These are phyloP conservation scores for Ganoderma meredithae DNA, from an alignment of 1,284 basidiomycete species.

Conservation along the genomic window DNA sequence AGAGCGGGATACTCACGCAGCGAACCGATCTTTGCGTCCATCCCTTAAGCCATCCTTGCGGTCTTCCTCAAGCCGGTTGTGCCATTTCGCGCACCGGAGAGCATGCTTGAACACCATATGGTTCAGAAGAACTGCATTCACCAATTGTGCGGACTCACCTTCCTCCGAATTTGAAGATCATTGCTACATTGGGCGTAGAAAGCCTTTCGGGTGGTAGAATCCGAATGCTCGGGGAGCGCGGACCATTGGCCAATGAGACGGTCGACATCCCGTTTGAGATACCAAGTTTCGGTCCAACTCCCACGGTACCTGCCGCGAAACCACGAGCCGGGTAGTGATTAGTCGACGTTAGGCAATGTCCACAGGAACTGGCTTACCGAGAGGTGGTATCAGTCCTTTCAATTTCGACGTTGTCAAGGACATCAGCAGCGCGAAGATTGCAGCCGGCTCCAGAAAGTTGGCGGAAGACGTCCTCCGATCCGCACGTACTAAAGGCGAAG, in stretches of 20 bases:
- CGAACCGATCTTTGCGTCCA: background rate
- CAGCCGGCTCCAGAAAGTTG: background rate
- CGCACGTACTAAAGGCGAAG: background rate
- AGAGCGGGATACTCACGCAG: background rate
- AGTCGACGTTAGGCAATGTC: no score
- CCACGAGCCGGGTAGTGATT: no score
- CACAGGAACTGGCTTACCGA: background rate
- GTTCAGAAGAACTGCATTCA: slow-evolving; percentile 9
- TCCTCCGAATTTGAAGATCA: background rate
- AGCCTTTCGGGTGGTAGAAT: background rate
- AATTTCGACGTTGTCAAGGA: background rate
- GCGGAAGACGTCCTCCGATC: background rate
- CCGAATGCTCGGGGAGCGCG: background rate
- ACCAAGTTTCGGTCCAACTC: no score
- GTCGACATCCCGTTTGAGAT: background rate
- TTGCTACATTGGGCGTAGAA: background rate
- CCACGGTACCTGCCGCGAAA: no score
- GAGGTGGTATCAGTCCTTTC: background rate
- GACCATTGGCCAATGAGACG: background rate
- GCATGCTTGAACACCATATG: slow-evolving; percentile 21
- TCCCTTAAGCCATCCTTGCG: background rate
- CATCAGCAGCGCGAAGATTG: background rate
- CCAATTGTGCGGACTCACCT: background rate
- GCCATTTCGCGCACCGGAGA: slow-evolving; percentile 17
- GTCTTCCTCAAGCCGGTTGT: slow-evolving; percentile 3